Percentiles rank a stretch among this genome's conserved stretches.
Evolutionary conservation across 2,329 filamentous ascomycete genomes (phyloP).

Genomic region (Trichoderma pleuroti): DNA sequence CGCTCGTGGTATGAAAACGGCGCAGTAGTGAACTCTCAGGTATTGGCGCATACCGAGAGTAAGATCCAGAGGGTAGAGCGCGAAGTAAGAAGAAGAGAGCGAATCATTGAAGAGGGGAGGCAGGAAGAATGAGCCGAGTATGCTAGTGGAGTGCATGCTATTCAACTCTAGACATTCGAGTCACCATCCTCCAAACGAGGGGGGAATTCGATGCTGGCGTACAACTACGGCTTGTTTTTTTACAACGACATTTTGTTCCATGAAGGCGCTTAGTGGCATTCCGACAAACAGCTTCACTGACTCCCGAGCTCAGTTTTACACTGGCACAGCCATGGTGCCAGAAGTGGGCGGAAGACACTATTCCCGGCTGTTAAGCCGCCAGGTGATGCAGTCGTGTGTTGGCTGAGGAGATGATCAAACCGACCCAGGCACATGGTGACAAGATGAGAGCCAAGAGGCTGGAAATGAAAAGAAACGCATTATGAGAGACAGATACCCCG

Average conservation of each 20-base stretch:
- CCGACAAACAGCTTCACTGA: neutral
- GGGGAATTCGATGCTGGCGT: neutral
- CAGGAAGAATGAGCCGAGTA: neutral
- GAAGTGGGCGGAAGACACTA: neutral
- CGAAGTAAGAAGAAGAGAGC: conserved; percentile 61
- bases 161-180: neutral
- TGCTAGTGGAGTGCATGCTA: neutral
- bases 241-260: neutral
- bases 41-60: conserved; percentile 68
- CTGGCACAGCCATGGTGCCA: neutral
- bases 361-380: neutral
- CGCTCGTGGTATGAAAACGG: conserved; percentile 72
- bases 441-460: neutral
- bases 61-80: conserved; percentile 64
- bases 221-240: neutral
- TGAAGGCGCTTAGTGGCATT: neutral
- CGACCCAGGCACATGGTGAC: neutral
- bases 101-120: conserved; percentile 50
- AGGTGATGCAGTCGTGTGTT: neutral
- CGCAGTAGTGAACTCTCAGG: conserved; percentile 63
- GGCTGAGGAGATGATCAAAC: neutral
- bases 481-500: neutral
- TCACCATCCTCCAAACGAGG: neutral
- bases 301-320: neutral
- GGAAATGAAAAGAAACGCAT: neutral